Percentiles rank a stretch among this genome's conserved stretches.
Evolutionary conservation across 495 filamentous ascomycete species (phyloP).

Genomic region (Trichoderma virens): DNA sequence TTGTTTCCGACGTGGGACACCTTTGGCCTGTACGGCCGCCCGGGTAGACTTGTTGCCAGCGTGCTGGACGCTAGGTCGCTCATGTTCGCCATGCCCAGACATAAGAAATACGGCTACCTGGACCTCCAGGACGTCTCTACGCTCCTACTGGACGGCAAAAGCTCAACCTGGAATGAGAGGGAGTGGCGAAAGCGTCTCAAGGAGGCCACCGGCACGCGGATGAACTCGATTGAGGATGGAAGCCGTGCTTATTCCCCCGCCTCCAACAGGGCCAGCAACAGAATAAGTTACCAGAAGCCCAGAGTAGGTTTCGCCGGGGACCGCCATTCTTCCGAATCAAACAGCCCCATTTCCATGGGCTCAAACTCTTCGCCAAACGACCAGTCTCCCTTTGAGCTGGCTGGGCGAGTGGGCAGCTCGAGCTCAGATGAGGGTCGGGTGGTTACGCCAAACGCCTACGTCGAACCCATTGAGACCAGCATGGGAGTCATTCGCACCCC

Average conservation of each 20-base stretch:
- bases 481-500: slow-evolving; percentile 54
- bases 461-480: slow-evolving; percentile 17
- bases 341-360: slow-evolving; percentile 26
- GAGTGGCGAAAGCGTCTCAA: slow-evolving; percentile 88
- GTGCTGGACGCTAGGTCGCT: slow-evolving; percentile 77
- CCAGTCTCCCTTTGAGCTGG: slow-evolving; percentile 22
- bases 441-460: neutral
- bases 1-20: slow-evolving; percentile 92
- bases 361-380: slow-evolving; percentile 16
- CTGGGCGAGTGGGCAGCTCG: slow-evolving; percentile 44
- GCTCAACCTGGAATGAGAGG: slow-evolving; percentile 72
- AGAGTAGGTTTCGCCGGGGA: slow-evolving; percentile 61
- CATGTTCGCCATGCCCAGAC: slow-evolving; percentile 96
- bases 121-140: slow-evolving; percentile 77
- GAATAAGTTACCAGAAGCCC: slow-evolving; percentile 42
- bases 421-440: slow-evolving; percentile 51
- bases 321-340: slow-evolving; percentile 35
- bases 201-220: slow-evolving; percentile 76
- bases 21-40: slow-evolving; percentile 86
- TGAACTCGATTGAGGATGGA: slow-evolving; percentile 47
- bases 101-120: slow-evolving; percentile 82
- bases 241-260: slow-evolving; percentile 49
- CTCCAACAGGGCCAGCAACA: slow-evolving; percentile 57
- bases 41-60: slow-evolving; percentile 78
- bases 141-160: slow-evolving; percentile 70